Evolutionary conservation across 768 basidiomycete genomes (phyloP).

Genomic region (Tylopilus subfusipes): DNA sequence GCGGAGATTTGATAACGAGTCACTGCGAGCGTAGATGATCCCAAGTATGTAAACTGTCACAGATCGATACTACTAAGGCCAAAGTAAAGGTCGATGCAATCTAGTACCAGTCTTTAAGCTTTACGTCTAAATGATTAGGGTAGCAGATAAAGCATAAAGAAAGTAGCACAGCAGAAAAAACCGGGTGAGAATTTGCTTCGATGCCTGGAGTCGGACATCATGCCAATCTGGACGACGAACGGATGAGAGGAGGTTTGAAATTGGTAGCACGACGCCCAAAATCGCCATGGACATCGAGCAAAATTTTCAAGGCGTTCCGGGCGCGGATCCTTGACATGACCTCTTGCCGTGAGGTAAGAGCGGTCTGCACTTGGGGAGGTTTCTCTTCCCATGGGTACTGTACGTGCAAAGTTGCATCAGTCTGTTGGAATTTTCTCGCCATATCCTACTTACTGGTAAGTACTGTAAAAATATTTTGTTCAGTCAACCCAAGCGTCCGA

Average conservation of each 20-base stretch:
- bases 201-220: conserved; percentile 11
- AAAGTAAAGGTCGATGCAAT: conserved; percentile 1
- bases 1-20: too few species aligned
- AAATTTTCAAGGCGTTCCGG: conserved; percentile 89
- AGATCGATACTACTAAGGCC: too few species aligned
- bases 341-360: conserved; percentile 65
- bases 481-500: neutral
- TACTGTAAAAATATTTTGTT: conserved; percentile 20
- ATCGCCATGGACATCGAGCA: conserved; percentile 88
- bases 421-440: neutral
- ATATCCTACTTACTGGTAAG: conserved; percentile 27
- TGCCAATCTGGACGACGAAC: conserved; percentile 16
- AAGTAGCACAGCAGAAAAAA: neutral
- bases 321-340: conserved; percentile 89
- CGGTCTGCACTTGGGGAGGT: conserved; percentile 64
- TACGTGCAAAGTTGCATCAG: conserved; percentile 9
- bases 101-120: conserved; percentile 9
- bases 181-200: neutral
- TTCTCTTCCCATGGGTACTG: conserved; percentile 82
- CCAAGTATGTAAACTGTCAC: conserved; percentile 5
- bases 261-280: conserved; percentile 61
- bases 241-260: conserved; percentile 26
- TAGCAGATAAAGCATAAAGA: conserved; percentile 15
- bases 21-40: neutral
- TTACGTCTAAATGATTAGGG: conserved; percentile 20